Base-by-base conservation (phyloP, 805 yeast genomes). In the Candida easanensis region DNA sequence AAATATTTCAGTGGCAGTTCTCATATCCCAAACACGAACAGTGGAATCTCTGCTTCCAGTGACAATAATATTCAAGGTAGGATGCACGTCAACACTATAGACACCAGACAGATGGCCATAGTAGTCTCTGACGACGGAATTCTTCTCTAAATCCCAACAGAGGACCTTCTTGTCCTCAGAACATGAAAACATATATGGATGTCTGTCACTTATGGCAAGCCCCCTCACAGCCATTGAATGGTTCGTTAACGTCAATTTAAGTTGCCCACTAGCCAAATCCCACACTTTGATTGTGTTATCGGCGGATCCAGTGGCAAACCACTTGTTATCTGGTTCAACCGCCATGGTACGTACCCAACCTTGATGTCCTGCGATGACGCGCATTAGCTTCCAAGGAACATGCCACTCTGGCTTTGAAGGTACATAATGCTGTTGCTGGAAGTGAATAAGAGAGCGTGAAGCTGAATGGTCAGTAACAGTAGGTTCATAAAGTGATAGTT, bases 61-160 rank as follows among this genome's bases (percentile, higher is more conserved):
- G 8, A 84, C 87, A 13, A 89, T 63, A 7, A 91, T 66, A 53
- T 90, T 95, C 20, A 90, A 64, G 4, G 88, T 87, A 0, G 98
- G 98, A 60, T 91, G 98, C 14, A 89, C 60, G 45, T 82, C 91
- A 33, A 90, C 71, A 0, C 95, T 73, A 57, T 88, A 88, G 2
- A 93, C 87, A 4, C 96, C 95, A 23, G 95, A 87, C 20, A 88
- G 70, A 66, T 93, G 99, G 4, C 99, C 99, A 65, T 90, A 95
- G 63, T 88, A 93, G 54, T 89, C 88, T 43, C 97, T 70, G 4
- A 89, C 77, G 2, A 87, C 79, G 52, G 79, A 79, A 54, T 90
- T 88, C 56, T 80, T 77, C 62, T 91, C 98, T 52, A 93, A 71
- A 68, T 93, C 99, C 97, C 98, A 93, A 63, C 98, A 90, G 59